phyloP scores from a whole-genome alignment of 2,329 filamentous ascomycete species.

The Aspergillus transmontanensis region DNA sequence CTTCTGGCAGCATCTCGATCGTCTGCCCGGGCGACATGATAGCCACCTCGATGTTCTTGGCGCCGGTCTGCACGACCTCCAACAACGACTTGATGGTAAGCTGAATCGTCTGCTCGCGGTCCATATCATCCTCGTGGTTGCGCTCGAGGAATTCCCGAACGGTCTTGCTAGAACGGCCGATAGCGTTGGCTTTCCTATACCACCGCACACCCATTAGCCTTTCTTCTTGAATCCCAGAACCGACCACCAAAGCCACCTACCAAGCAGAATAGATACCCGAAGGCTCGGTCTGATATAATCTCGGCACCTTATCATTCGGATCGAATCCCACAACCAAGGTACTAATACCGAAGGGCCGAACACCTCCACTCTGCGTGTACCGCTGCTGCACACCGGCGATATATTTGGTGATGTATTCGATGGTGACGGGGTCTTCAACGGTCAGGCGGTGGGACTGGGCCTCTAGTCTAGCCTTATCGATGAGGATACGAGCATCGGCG shows the following conservation, averaged over 20 bases:
- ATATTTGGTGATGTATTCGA: constrained; percentile 99
- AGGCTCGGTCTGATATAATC: constrained; percentile 98
- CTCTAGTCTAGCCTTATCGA: constrained; percentile 97
- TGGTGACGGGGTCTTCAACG: constrained; percentile 93
- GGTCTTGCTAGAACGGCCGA: constrained; percentile 97
- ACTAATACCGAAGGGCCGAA: constrained; percentile 97
- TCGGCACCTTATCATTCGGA: constrained; percentile 82
- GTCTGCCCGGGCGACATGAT: constrained; percentile 92
- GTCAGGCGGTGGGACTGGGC: constrained; percentile 96
- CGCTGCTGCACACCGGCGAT: constrained; percentile 96
- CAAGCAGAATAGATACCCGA: constrained; percentile 99
- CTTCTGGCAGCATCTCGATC: constrained; percentile 90
- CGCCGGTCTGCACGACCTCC: constrained; percentile 97
- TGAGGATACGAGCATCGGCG: constrained; percentile 94
- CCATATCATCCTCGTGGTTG: constrained; percentile 98
- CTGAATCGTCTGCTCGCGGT: constrained; percentile 92
- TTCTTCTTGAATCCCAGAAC: not conserved
- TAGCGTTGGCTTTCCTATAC: constrained; percentile 95
- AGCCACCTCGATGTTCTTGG: constrained; percentile 99
- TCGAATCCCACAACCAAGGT: constrained; percentile 99
- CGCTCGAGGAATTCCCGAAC: constrained; percentile 98
- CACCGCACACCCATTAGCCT: constrained; percentile 11
- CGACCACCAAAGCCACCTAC: constrained; percentile 55
- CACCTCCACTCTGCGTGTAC: constrained; percentile 98
- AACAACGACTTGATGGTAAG: constrained; percentile 97